phyloP scores from a whole-genome alignment of 2,329 filamentous ascomycete species.

The Alternaria ventricosa region DNA sequence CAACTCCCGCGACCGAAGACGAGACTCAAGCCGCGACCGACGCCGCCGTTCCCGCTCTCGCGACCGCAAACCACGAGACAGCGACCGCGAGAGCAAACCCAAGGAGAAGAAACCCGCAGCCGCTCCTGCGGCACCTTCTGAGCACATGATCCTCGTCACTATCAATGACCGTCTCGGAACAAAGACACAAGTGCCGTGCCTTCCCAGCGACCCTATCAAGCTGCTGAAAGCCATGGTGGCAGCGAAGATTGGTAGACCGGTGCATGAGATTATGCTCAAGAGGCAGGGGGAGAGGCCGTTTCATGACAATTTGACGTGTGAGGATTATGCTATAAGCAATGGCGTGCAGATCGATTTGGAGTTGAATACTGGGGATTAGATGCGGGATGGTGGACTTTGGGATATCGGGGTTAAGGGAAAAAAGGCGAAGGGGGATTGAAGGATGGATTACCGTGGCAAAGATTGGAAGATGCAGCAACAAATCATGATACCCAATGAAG shows the following conservation, averaged over 20 bases:
- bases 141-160: constrained; percentile 92
- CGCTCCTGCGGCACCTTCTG: constrained; percentile 45
- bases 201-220: constrained; percentile 82
- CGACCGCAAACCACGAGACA: background rate
- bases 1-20: background rate
- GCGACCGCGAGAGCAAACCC: constrained; percentile 18
- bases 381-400: background rate
- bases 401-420: background rate
- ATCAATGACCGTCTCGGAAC: constrained; percentile 96
- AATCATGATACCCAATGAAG: constrained; percentile 5
- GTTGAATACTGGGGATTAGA: constrained; percentile 45
- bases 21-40: constrained; percentile 9
- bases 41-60: constrained; percentile 2
- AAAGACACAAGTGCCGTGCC: constrained; percentile 91
- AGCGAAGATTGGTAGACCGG: constrained; percentile 83
- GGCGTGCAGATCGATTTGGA: constrained; percentile 70
- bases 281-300: constrained; percentile 92
- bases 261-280: constrained; percentile 90
- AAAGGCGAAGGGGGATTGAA: background rate
- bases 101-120: constrained; percentile 16
- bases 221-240: constrained; percentile 93
- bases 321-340: constrained; percentile 93
- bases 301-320: constrained; percentile 85
- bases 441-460: background rate
- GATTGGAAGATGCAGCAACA: background rate